Base-by-base conservation (phyloP, 352 stramenopile genomes). In the Phytophthora hybrid region DNA sequence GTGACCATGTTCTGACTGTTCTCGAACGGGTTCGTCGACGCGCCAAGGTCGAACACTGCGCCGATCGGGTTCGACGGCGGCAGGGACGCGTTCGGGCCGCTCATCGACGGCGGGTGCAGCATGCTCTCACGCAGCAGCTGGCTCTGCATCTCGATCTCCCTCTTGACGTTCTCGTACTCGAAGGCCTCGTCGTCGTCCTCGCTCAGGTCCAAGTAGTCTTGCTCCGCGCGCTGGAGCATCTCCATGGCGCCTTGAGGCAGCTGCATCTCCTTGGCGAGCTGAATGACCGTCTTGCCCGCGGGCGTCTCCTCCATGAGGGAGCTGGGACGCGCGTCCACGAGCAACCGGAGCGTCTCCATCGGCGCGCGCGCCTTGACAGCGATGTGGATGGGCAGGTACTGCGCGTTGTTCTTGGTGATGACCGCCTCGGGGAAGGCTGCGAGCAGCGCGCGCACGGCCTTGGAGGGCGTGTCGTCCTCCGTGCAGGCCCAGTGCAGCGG, bases 331-430 rank as follows among this genome's bases (percentile, higher is more conserved):
- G 87, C 87, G 19, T 92, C 69, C 26, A 86, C 93, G 11, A 96
- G 66, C 29, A 94, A 23, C 18, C 75, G 71, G 8, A 96, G 73
- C 6, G 85, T 90, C 5, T 88, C 83, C 16, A 79, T 51, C 3
- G 81, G 69, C 2, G 83, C 78, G 6, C 79, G 79, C 7, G 89
- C 84, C 19, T 90, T 88, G 31, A 96, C 86, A 1, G 89, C 89
- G 68, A 96, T 92, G 67, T 96, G 89, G n/a, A 96, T 78, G 1
- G 89, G 89, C 68, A 96, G 62, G 59, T 92, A 93, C 75, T 94
- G 87, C 9, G 89, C 88, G 52, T 94, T 92, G 78, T 96, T 96
- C 62, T 84, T 88, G 53, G 85, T 92, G 58, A 96, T 77, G 46
- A 92, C 87, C 13, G 77, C 89, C 53, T 93, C 84, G 0, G 89